Evolutionary conservation across 441 rosid species (phyloP).

Genomic region (Omphalea diandra): DNA sequence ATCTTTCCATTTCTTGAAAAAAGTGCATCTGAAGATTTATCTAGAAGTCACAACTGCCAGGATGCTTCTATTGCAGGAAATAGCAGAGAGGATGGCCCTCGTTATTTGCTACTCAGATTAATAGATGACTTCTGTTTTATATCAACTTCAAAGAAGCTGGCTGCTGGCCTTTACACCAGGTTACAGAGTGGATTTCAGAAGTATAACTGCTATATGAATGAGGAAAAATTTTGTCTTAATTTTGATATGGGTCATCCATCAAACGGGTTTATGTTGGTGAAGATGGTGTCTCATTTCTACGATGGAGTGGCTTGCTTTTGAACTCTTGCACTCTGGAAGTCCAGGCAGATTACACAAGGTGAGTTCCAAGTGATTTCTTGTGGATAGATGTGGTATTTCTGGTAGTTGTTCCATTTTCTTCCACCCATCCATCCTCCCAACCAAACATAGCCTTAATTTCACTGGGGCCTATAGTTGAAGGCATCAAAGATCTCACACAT

Average conservation of each 20-base stretch:
- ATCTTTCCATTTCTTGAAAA: slow-evolving; percentile 64
- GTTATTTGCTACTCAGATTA: slow-evolving; percentile 60
- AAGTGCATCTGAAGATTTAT: slow-evolving; percentile 29
- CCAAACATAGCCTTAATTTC: no score
- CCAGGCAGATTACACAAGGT: slow-evolving; percentile 92
- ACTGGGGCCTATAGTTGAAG: neutral
- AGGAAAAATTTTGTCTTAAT: slow-evolving; percentile 60
- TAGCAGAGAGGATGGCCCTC: slow-evolving; percentile 26
- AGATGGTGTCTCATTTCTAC: slow-evolving; percentile 55
- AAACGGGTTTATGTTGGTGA: slow-evolving; percentile 46
- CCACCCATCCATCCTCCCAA: no score
- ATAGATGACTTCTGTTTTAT: slow-evolving; percentile 82
- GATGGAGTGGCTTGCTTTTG: slow-evolving; percentile 86
- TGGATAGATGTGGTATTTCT: slow-evolving; percentile 7
- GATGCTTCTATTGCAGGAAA: slow-evolving; percentile 14
- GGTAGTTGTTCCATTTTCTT: no score
- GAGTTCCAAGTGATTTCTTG: slow-evolving; percentile 19
- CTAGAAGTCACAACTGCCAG: slow-evolving; percentile 10
- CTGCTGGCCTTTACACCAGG: slow-evolving; percentile 49
- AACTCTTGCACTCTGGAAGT: slow-evolving; percentile 70
- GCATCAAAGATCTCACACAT: neutral
- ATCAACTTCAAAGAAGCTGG: slow-evolving; percentile 77
- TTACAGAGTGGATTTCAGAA: slow-evolving; percentile 61
- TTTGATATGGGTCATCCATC: slow-evolving; percentile 47
- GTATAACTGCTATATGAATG: slow-evolving; percentile 83